phyloP scores from a whole-genome alignment of 768 basidiomycete species.

The Termitomyces sp. region DNA sequence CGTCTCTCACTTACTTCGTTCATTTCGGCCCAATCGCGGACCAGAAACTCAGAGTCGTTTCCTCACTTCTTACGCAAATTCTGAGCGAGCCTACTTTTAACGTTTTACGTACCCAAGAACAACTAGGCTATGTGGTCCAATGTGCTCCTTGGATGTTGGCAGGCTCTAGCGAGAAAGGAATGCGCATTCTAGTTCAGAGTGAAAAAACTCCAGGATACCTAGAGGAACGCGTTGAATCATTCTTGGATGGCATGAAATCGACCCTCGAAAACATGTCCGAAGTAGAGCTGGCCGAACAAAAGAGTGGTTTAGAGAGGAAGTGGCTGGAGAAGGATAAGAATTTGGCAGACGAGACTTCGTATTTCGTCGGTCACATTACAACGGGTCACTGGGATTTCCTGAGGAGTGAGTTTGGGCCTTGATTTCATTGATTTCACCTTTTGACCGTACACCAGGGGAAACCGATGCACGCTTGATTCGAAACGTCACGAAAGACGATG shows the following conservation, averaged over 20 bases:
- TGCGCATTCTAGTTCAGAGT: conserved; percentile 86
- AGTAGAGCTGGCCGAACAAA: conserved; percentile 77
- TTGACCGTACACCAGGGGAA: conserved; percentile 43
- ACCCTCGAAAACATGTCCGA: conserved; percentile 66
- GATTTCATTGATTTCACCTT: neutral
- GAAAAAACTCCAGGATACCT: conserved; percentile 78
- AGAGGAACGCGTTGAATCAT: conserved; percentile 86
- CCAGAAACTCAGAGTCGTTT: conserved; percentile 58
- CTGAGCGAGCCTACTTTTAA: conserved; percentile 92
- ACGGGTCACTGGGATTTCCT: conserved; percentile 85
- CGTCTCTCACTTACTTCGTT: conserved; percentile 80
- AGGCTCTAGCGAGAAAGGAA: conserved; percentile 69
- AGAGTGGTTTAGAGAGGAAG: conserved; percentile 69
- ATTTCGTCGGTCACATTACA: conserved; percentile 69
- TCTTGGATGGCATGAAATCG: conserved; percentile 71
- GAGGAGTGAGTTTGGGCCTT: conserved; percentile 53
- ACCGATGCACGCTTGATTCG: conserved; percentile 68
- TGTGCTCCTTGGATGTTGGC: conserved; percentile 52
- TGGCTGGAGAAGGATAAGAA: conserved; percentile 90
- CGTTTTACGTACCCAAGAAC: conserved; percentile 87
- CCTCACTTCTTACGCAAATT: conserved; percentile 77
- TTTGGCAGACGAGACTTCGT: conserved; percentile 70
- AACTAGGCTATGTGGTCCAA: conserved; percentile 90
- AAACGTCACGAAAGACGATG: conserved; percentile 68
- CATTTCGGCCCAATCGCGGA: conserved; percentile 72